Evolutionary conservation across 768 basidiomycete genomes (phyloP).

Genomic region (Pisolithus sp.): DNA sequence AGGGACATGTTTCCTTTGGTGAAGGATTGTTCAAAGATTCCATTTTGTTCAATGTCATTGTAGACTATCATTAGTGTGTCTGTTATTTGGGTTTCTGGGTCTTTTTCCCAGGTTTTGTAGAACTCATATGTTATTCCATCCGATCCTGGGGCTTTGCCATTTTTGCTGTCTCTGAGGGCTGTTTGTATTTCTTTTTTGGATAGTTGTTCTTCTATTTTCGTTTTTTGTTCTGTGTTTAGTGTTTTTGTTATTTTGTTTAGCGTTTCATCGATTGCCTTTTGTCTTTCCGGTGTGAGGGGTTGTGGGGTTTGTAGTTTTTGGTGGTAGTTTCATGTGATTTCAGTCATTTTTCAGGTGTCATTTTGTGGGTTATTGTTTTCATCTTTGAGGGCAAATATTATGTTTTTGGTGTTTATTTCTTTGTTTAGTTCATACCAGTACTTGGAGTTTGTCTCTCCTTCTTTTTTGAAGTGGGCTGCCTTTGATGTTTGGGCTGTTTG

Average conservation of each 20-base stretch:
- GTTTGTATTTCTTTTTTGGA: constrained; percentile 7
- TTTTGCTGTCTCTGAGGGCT: constrained; percentile 7
- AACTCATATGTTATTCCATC: constrained; percentile 25
- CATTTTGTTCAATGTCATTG: constrained; percentile 25
- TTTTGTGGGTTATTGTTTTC: not conserved
- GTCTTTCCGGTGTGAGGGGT: not conserved
- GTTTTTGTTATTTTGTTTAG: not conserved
- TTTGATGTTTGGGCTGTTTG: not conserved
- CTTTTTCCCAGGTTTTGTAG: constrained; percentile 10
- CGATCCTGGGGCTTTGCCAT: constrained; percentile 15
- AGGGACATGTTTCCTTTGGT: constrained; percentile 30
- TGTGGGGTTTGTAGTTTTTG: not conserved
- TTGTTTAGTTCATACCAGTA: not conserved
- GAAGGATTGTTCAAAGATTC: constrained; percentile 16
- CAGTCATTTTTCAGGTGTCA: not conserved
- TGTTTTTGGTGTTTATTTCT: not conserved
- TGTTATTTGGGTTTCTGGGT: not conserved
- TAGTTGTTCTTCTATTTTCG: not conserved
- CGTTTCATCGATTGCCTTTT: not conserved
- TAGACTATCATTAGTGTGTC: not conserved
- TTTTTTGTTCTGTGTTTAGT: not conserved
- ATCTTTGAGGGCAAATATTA: not conserved
- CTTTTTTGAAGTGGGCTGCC: not conserved
- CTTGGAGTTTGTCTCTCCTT: not conserved
- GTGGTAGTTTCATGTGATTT: not conserved